A percentile compares a stretch with the other conserved stretches of the same genome.
phyloP scores from a whole-genome alignment of 768 basidiomycete species.

The Lentinula raphanica region DNA sequence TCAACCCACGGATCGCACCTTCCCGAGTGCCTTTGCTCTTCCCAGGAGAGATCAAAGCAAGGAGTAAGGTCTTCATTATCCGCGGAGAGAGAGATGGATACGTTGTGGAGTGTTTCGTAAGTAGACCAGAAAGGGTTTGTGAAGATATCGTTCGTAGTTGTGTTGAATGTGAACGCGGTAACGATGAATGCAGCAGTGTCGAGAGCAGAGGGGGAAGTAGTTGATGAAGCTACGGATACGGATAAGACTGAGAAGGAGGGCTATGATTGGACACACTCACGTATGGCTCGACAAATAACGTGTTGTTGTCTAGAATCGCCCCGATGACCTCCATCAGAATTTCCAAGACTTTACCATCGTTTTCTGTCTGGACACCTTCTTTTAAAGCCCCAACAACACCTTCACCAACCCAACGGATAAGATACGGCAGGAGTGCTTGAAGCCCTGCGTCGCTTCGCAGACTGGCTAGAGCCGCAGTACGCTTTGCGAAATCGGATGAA shows the following conservation, averaged over 20 bases:
- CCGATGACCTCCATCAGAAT: slow-evolving; percentile 81
- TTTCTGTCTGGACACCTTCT: slow-evolving; percentile 50
- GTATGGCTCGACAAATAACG: slow-evolving; percentile 94
- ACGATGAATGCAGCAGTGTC: slow-evolving; percentile 79
- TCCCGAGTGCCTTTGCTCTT: slow-evolving; percentile 80
- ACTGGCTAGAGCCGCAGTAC: slow-evolving; percentile 86
- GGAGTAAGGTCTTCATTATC: slow-evolving; percentile 88
- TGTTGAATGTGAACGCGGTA: slow-evolving; percentile 66
- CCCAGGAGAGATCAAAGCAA: slow-evolving; percentile 70
- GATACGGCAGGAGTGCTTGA: slow-evolving; percentile 86
- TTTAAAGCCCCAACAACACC: slow-evolving; percentile 67
- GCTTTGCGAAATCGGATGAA: slow-evolving; percentile 59
- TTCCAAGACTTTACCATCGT: slow-evolving; percentile 68
- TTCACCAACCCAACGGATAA: slow-evolving; percentile 93
- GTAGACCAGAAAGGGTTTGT: slow-evolving; percentile 75
- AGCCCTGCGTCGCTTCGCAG: slow-evolving; percentile 86
- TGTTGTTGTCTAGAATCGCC: slow-evolving; percentile 80
- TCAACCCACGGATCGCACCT: slow-evolving; percentile 83
- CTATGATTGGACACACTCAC: slow-evolving; percentile 45
- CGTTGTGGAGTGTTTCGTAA: slow-evolving; percentile 80
- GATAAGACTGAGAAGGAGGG: background rate
- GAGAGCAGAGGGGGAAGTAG: slow-evolving; percentile 90
- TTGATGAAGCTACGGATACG: slow-evolving; percentile 77
- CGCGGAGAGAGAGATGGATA: slow-evolving; percentile 85
- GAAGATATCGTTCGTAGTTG: slow-evolving; percentile 78